These are phyloP conservation scores for Pichia thaimueangensis DNA, from an alignment of 805 yeast species.

Conservation along the genomic window DNA sequence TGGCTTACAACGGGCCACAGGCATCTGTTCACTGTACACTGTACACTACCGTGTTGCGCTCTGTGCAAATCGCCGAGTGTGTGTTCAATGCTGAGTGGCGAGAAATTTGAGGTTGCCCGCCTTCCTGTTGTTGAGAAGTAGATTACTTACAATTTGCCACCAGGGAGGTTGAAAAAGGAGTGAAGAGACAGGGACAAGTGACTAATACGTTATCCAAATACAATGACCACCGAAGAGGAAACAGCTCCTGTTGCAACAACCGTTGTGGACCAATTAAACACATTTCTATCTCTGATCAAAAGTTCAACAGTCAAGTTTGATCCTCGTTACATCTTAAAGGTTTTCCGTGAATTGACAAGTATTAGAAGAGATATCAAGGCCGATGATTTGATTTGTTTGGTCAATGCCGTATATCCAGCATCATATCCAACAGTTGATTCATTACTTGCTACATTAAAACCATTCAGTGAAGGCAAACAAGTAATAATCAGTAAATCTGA, in stretches of 20 bases:
- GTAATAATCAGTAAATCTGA: not conserved
- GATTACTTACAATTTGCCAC: conserved; percentile 14
- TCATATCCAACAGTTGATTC: conserved; percentile 35
- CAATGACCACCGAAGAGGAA: conserved; percentile 10
- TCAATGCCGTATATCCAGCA: conserved; percentile 50
- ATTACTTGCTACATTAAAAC: conserved; percentile 32
- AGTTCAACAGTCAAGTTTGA: conserved; percentile 53
- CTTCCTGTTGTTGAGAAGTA: too few relatives aligned
- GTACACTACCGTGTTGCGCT: too few relatives aligned
- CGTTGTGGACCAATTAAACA: conserved; percentile 4
- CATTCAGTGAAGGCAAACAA: conserved; percentile 21
- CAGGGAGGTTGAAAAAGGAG: not conserved
- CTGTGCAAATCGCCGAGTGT: too few relatives aligned
- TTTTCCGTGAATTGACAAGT: conserved; percentile 73
- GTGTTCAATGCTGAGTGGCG: too few relatives aligned
- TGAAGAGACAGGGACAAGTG: not conserved
- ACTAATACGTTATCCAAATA: not conserved
- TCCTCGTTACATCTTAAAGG: conserved; percentile 80
- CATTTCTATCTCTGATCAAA: conserved; percentile 19
- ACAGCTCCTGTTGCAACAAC: not conserved
- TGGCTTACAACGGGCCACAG: too few relatives aligned
- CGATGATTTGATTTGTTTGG: conserved; percentile 47
- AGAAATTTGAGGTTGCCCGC: too few relatives aligned
- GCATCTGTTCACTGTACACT: too few relatives aligned
- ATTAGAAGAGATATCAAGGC: conserved; percentile 60